phyloP scores from a whole-genome alignment of 352 stramenopile species.

The Globisporangium uncinulatum region DNA sequence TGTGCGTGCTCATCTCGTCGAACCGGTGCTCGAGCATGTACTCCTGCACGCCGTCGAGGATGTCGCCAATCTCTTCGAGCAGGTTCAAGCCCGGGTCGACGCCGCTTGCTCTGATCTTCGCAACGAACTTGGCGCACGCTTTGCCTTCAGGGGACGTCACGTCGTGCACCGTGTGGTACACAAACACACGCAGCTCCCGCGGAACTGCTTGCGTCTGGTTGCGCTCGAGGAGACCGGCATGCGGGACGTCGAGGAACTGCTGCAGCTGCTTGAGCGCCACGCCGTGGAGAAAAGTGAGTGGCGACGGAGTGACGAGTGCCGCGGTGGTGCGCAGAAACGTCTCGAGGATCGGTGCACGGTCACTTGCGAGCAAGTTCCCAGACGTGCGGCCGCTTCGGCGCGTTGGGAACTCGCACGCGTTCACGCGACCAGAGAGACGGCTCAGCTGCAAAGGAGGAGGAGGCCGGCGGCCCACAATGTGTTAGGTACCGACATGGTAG shows the following conservation, averaged over 20 bases:
- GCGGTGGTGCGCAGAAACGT: constrained; percentile 70
- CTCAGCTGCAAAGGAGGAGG: constrained; percentile 30
- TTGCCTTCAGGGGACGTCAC: constrained; percentile 73
- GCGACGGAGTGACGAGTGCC: constrained; percentile 65
- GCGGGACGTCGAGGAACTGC: constrained; percentile 73
- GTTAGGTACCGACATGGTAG: background rate
- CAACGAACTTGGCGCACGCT: constrained; percentile 66
- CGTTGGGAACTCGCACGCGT: constrained; percentile 66
- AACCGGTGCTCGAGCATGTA: constrained; percentile 85
- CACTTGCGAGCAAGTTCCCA: constrained; percentile 46
- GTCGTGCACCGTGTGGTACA: constrained; percentile 80
- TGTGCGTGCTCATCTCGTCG: constrained; percentile 65
- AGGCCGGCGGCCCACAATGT: background rate
- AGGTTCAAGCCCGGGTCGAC: constrained; percentile 45
- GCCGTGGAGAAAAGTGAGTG: constrained; percentile 67
- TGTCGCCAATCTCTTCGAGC: constrained; percentile 67
- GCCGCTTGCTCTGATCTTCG: constrained; percentile 44
- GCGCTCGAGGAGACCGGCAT: constrained; percentile 57
- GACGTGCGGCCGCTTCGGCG: constrained; percentile 54
- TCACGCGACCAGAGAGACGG: constrained; percentile 58
- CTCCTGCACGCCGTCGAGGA: constrained; percentile 78
- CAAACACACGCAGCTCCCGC: constrained; percentile 68
- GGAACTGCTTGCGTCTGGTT: constrained; percentile 80
- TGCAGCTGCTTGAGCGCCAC: constrained; percentile 76
- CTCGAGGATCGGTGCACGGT: constrained; percentile 69